These are phyloP conservation scores for Grammothele lineata DNA, from an alignment of 768 basidiomycete species.

Conservation along the genomic window DNA sequence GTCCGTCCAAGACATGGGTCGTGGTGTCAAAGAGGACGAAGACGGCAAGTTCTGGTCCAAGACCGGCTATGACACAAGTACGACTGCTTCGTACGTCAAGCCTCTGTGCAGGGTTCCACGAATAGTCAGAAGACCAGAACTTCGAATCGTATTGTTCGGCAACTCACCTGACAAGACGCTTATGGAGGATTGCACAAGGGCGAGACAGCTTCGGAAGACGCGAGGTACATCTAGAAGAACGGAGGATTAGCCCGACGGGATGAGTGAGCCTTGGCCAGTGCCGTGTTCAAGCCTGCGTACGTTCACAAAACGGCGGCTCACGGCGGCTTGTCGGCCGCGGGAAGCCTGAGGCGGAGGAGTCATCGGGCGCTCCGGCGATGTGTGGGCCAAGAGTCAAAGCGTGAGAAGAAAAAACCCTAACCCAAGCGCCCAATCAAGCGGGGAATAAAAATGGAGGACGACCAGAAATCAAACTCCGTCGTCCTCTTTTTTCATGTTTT, in stretches of 20 bases:
- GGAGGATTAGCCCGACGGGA: no score
- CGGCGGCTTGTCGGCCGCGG: no score
- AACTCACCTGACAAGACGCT: no score
- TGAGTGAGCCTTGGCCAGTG: no score
- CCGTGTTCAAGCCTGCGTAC: no score
- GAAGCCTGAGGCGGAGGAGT: no score
- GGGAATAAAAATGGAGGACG: conserved; percentile 5
- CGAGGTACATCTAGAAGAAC: no score
- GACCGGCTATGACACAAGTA: conserved; percentile 13
- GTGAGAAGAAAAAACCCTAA: conserved; percentile 15
- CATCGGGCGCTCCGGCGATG: conserved; percentile 8
- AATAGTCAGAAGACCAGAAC: conserved; percentile 14
- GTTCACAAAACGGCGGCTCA: no score
- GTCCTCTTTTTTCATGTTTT: conserved; percentile 18
- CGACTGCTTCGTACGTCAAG: conserved; percentile 13
- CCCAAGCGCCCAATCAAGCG: conserved; percentile 8
- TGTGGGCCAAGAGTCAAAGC: conserved; percentile 5
- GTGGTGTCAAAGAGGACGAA: no score
- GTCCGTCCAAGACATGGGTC: no score
- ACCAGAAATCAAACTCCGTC: conserved; percentile 10
- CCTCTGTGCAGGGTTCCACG: conserved; percentile 12
- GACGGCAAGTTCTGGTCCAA: no score
- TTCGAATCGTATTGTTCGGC: no score
- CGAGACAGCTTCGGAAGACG: not conserved
- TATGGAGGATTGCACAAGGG: not conserved